Evolutionary conservation across 345 rosid genomes (phyloP).

Genomic region (Salix dunnii): DNA sequence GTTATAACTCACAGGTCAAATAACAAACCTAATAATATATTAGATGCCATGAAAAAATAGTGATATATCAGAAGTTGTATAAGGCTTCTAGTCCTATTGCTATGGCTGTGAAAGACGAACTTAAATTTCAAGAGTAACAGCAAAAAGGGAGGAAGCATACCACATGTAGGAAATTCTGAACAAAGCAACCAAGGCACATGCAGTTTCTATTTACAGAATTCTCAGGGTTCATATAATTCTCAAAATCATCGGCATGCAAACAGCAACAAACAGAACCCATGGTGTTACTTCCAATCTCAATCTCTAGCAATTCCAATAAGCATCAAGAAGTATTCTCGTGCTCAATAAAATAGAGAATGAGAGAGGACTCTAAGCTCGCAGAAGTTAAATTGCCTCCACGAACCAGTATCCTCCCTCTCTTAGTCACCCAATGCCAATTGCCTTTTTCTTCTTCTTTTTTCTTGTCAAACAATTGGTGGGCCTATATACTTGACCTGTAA

Average conservation of each 20-base stretch:
- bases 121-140: background rate
- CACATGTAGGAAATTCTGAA: conserved; percentile 65
- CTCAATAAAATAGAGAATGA: conserved; percentile 9
- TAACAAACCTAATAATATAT: background rate
- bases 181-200: conserved; percentile 68
- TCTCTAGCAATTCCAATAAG: conserved; percentile 15
- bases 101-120: background rate
- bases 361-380: conserved; percentile 61
- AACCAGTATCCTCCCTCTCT: conserved; percentile 56
- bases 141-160: conserved; percentile 34
- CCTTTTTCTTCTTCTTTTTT: background rate
- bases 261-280: conserved; percentile 96
- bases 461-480: conserved; percentile 10
- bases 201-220: conserved; percentile 76
- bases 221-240: conserved; percentile 73
- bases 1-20: background rate
- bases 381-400: conserved; percentile 41
- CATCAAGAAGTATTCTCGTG: conserved; percentile 18
- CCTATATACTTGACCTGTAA: conserved; percentile 33
- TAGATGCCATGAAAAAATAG: conserved; percentile 5
- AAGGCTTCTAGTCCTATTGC: background rate
- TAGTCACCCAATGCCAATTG: conserved; percentile 15
- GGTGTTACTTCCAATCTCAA: conserved; percentile 33
- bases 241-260: conserved; percentile 57
- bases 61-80: background rate